Conservation (phyloP, 805 yeast genomes). For the Ogataea zsoltii region DNA sequence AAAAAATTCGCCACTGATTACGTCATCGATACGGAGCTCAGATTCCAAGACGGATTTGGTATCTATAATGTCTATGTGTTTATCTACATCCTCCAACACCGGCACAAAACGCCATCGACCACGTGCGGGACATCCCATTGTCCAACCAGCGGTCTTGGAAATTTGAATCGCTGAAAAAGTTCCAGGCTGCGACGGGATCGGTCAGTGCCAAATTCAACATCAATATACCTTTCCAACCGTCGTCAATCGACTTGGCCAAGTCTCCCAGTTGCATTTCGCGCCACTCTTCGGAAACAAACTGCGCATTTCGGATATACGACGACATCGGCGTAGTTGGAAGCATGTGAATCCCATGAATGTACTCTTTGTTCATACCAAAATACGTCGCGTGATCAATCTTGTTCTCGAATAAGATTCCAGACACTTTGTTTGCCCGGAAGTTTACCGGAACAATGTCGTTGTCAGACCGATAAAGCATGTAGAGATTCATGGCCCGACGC, state of each 20-base stretch:
- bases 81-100: conserved; percentile 39
- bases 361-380: conserved; percentile 61
- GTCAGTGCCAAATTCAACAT: conserved; percentile 45
- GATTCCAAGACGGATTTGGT: background rate
- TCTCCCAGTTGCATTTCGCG: conserved; percentile 29
- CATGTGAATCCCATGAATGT: conserved; percentile 80
- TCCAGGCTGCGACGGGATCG: conserved; percentile 43
- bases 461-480: conserved; percentile 50
- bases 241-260: conserved; percentile 44
- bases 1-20: background rate
- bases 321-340: conserved; percentile 67
- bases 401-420: conserved; percentile 72
- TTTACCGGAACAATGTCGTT: conserved; percentile 52
- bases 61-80: background rate
- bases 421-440: conserved; percentile 57
- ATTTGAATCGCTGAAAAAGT: conserved; percentile 38
- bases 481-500: conserved; percentile 53
- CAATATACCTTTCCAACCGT: conserved; percentile 65
- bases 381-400: conserved; percentile 72
- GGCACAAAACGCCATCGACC: conserved; percentile 62
- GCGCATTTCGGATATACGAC: conserved; percentile 52
- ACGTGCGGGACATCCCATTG: conserved; percentile 62
- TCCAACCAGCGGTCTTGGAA: conserved; percentile 47
- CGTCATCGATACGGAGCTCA: background rate
- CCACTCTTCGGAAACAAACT: conserved; percentile 51